Percentiles rank a stretch among this genome's conserved stretches.
Evolutionary conservation across 2,329 filamentous ascomycete genomes (phyloP).

Genomic region (Beauveria asiatica): DNA sequence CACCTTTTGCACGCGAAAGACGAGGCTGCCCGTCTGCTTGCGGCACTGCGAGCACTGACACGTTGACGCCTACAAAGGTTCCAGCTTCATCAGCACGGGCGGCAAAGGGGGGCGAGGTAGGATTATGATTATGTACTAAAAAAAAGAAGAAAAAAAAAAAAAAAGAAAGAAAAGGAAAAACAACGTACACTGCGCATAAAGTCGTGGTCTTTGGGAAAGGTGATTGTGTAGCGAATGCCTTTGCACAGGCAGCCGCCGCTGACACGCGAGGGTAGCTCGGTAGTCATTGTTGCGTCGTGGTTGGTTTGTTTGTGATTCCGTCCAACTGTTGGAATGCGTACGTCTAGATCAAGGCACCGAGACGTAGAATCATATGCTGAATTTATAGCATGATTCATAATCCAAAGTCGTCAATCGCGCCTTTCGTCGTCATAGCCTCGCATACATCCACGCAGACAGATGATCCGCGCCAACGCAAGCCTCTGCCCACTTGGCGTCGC

Average conservation of each 20-base stretch:
- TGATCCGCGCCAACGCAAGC: background rate
- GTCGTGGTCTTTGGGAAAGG: conserved; percentile 37
- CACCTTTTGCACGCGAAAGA: conserved; percentile 33
- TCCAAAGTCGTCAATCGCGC: background rate
- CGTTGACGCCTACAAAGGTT: conserved; percentile 28
- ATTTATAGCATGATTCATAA: background rate
- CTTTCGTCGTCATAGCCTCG: conserved; percentile 6
- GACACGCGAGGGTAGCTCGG: conserved; percentile 25
- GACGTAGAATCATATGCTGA: background rate
- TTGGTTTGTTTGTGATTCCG: no score
- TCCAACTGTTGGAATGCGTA: no score
- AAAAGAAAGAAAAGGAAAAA: background rate
- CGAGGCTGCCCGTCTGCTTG: conserved; percentile 39
- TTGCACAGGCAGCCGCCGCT: conserved; percentile 45
- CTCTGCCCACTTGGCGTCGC: background rate
- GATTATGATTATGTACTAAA: no score
- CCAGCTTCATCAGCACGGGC: no score
- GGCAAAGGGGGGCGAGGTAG: no score
- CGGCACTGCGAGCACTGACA: conserved; percentile 51
- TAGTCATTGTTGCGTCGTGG: background rate
- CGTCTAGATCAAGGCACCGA: no score
- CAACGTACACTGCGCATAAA: conserved; percentile 27
- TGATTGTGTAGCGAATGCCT: conserved; percentile 38
- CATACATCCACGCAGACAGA: no score
- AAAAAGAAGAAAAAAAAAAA: background rate